phyloP scores from a whole-genome alignment of 306 rosid species.

The Fagus crenata region DNA sequence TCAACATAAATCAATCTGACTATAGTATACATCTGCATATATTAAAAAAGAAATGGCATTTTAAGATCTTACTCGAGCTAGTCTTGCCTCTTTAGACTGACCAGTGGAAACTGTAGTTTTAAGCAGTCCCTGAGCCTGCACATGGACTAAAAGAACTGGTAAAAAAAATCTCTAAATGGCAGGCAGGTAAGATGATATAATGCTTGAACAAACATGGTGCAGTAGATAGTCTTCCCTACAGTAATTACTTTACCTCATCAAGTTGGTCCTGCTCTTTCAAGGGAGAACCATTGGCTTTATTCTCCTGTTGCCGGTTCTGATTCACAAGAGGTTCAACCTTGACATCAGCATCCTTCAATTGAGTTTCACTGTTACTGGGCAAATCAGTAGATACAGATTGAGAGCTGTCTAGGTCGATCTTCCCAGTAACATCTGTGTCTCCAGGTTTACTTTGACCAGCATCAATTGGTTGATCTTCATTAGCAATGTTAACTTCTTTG shows the following conservation, averaged over 20 bases:
- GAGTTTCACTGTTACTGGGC: slow-evolving; percentile 40
- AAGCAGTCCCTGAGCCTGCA: slow-evolving; percentile 96
- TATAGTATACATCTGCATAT: neutral
- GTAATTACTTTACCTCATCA: slow-evolving; percentile 71
- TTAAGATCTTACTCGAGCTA: slow-evolving; percentile 81
- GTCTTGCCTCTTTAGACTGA: slow-evolving; percentile 97
- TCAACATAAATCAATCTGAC: neutral
- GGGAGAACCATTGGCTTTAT: slow-evolving; percentile 47
- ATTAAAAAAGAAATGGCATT: neutral
- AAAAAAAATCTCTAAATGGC: slow-evolving; percentile 38
- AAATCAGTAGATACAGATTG: slow-evolving; percentile 42
- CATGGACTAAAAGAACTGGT: slow-evolving; percentile 58
- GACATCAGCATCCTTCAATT: slow-evolving; percentile 39
- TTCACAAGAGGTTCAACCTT: slow-evolving; percentile 41
- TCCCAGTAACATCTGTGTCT: slow-evolving; percentile 40
- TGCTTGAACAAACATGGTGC: slow-evolving; percentile 8
- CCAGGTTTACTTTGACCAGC: slow-evolving; percentile 44
- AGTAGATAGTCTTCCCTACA: slow-evolving; percentile 24
- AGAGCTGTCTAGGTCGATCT: slow-evolving; percentile 45
- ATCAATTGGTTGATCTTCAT: slow-evolving; percentile 41
- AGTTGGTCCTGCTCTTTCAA: slow-evolving; percentile 76
- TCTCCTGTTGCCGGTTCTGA: slow-evolving; percentile 53
- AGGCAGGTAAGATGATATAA: slow-evolving; percentile 6
- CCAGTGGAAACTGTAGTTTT: slow-evolving; percentile 84
- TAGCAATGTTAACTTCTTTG: slow-evolving; percentile 42